Evolutionary conservation across 2,329 filamentous ascomycete species (phyloP).

Genomic region (Fusarium sp.): DNA sequence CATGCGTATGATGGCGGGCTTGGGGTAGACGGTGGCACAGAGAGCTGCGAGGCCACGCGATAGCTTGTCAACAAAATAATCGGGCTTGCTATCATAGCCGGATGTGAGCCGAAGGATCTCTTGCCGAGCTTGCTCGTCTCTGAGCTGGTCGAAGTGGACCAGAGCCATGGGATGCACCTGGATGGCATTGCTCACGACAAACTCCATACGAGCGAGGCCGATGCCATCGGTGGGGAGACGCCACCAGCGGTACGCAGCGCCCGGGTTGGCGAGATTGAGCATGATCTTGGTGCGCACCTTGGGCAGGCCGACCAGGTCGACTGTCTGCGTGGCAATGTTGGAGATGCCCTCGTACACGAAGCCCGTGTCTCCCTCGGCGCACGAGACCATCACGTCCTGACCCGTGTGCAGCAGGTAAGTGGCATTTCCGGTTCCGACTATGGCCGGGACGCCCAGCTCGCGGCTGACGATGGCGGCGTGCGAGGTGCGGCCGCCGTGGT

Average conservation of each 20-base stretch:
- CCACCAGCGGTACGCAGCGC: conserved; percentile 53
- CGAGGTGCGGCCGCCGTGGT: conserved; percentile 51
- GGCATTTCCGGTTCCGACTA: conserved; percentile 50
- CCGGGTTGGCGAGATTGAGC: conserved; percentile 52
- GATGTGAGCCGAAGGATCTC: conserved; percentile 44
- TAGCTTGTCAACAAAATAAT: conserved; percentile 53
- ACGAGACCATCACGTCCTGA: conserved; percentile 52
- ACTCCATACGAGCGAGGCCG: conserved; percentile 54
- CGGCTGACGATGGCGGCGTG: conserved; percentile 55
- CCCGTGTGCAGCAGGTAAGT: conserved; percentile 50
- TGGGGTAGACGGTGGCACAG: conserved; percentile 51
- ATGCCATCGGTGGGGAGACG: conserved; percentile 51
- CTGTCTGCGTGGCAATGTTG: conserved; percentile 45
- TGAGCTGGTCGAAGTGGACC: conserved; percentile 46
- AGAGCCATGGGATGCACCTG: conserved; percentile 51
- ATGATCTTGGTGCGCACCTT: conserved; percentile 47
- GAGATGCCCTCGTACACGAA: conserved; percentile 51
- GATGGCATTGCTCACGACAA: conserved; percentile 51
- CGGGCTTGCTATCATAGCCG: conserved; percentile 48
- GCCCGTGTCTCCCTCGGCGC: conserved; percentile 50
- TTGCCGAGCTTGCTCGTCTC: conserved; percentile 38
- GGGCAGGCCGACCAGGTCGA: conserved; percentile 43
- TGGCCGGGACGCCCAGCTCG: conserved; percentile 50
- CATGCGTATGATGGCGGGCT: conserved; percentile 51
- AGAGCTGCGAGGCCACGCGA: conserved; percentile 49